These are phyloP conservation scores for Mucor mucedo DNA, from an alignment of 371 early-diverging fungal species.

Conservation along the genomic window DNA sequence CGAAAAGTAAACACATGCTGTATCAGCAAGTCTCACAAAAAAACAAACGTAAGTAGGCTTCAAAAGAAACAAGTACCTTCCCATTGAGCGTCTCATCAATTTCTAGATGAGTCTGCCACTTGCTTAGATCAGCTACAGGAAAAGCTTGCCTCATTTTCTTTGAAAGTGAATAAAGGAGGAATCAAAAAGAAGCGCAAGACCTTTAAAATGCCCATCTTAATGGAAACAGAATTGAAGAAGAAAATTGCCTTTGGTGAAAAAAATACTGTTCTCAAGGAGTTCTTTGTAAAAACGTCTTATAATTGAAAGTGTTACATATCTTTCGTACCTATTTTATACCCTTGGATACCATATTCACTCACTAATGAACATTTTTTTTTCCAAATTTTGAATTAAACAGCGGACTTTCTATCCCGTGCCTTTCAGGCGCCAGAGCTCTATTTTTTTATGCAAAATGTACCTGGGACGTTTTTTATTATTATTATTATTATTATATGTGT, in stretches of 20 bases:
- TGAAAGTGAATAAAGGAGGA: not conserved
- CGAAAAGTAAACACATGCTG: slow-evolving; percentile 4
- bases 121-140: not conserved
- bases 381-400: no score
- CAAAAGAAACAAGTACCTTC: not conserved
- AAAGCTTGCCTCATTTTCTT: not conserved
- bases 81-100: not conserved
- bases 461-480: no score
- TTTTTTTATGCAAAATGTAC: no score
- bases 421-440: no score
- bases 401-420: no score
- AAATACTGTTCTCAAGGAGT: not conserved
- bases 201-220: slow-evolving; percentile 3
- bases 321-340: no score
- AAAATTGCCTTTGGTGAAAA: not conserved
- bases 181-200: not conserved
- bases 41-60: not conserved
- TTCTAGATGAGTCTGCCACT: not conserved
- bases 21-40: slow-evolving; percentile 2
- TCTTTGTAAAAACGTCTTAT: slow-evolving; percentile 1
- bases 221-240: not conserved
- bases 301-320: not conserved
- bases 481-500: no score
- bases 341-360: no score
- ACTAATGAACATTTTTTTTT: no score